Base-by-base conservation (phyloP, 2,329 filamentous ascomycete genomes). In the Exophiala sp. region DNA sequence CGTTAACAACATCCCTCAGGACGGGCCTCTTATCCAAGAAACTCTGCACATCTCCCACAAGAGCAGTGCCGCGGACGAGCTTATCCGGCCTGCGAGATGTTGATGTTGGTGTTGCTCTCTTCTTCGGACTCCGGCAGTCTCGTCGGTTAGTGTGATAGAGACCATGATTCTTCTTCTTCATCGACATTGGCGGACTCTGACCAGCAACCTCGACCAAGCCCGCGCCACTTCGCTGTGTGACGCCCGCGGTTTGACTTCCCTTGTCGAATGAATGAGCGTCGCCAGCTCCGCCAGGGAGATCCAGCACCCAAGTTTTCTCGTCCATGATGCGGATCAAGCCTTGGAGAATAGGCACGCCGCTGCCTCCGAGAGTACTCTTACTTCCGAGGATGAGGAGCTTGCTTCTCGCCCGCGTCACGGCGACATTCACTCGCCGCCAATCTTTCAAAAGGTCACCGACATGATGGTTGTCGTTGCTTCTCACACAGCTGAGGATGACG, bases 361-460 rank as follows among this genome's bases (percentile, higher is more conserved):
- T 73, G 16, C 72, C 69, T 11, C 71, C 70, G n/a, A 98, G 72
- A 0, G 93, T 98, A 48, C 74, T 76, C 63, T 80, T 80, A 66
- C 87, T 94, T 8, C 93, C 93, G 0, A 98, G 69, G 10, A 98
- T 85, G 1, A 98, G 75, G 29, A 98, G 72, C 71, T 98, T 98
- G 0, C 86, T 93, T 65, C 90, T 87, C 18, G 93, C 93, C 22
- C 93, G 78, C 2, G 93, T 98, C 57, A 98, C 87, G 0, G 93
- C 93, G 2, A 98, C 93, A 61, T 98, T 98, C 65, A 98, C 89
- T 42, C 93, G 75, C 48, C 93, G 76, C 86, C 89, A 94, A 67
- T 98, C 93, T 53, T 85, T 86, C 22, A 98, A 74, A 39, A 98
- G 68, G 48, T 97, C 93, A 14, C 93, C 93, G n/a, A 98, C 90